Base-by-base conservation (phyloP, 768 basidiomycete genomes). In the Termitomyces heimii region DNA sequence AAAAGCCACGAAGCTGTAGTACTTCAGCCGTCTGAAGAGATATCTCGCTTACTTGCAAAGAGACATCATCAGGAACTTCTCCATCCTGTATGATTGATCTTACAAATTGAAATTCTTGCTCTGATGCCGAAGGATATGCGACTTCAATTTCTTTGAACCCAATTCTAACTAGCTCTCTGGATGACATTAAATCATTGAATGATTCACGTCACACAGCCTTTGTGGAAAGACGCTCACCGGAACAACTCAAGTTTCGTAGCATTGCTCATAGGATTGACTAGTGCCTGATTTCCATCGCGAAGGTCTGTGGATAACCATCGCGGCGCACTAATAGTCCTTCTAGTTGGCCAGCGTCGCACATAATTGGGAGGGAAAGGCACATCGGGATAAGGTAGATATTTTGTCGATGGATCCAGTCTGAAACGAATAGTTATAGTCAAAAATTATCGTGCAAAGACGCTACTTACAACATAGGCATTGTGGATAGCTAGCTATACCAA, bases 111-210 rank as follows among this genome's bases (percentile, higher is more conserved):
- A 87, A 92, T 67, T 92, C 91, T 54, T 85, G 85, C 53, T 91
- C 88, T 48, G 86, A 88, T 34, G 90, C 89, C 50, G 89, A 87
- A 28, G 91, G 90, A 69, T 91, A 92, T 34, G 90, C 87, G 44
- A 91, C 77, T 70, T 92, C 90, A 66, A 92, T 90, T 74, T 92
- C 89, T 74, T 92, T 92, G 76, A 89, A 85, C 34, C 89, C 89
- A 58, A 86, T 83, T 66, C 85, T 82, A 62, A 91, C 73, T 48
- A 92, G 79, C 62, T 86, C 74, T 58, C 82, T 73, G 75, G 84
- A 84, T 76, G 85, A n/a, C n/a, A n/a, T n/a, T n/a, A 85, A 31
- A 22, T 75, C 70, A 31, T 79, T 77, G 66, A 26, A 85, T 85
- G 42, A 37, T n/a, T 28, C 24, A 22, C 45, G 10, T 20, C 12